These are phyloP conservation scores for Nakaseomyces glabratus DNA, from an alignment of 1,139 yeast genomes.

Conservation along the genomic window DNA sequence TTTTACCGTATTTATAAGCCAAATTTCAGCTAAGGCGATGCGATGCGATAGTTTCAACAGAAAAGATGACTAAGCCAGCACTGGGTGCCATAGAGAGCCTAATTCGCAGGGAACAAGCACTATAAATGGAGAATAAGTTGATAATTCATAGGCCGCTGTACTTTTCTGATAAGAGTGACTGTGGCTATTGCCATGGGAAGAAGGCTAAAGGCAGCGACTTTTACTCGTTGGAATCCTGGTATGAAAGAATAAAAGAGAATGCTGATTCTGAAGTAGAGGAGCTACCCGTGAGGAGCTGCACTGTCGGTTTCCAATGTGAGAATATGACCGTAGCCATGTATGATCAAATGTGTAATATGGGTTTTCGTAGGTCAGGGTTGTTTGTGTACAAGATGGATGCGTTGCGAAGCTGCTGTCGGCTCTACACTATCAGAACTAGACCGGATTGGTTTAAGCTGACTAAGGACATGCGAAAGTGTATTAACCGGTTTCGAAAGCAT, in stretches of 20 bases:
- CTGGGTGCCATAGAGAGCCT: too few species aligned
- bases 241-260: constrained; percentile 11
- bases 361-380: constrained; percentile 71
- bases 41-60: too few species aligned
- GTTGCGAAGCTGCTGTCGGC: constrained; percentile 68
- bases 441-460: constrained; percentile 38
- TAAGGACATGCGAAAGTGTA: constrained; percentile 59
- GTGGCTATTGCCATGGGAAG: constrained; percentile 58
- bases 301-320: constrained; percentile 45
- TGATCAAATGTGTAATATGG: constrained; percentile 56
- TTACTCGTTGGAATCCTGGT: constrained; percentile 34
- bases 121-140: constrained; percentile 11
- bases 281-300: constrained; percentile 13
- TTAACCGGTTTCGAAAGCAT: constrained; percentile 50
- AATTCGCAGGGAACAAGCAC: constrained; percentile 9
- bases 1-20: too few species aligned
- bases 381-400: constrained; percentile 69
- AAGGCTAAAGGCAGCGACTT: constrained; percentile 34
- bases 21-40: too few species aligned
- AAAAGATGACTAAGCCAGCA: too few species aligned
- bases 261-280: constrained; percentile 9
- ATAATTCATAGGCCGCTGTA: constrained; percentile 33
- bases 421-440: constrained; percentile 67
- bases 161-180: constrained; percentile 31
- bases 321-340: constrained; percentile 45